Conservation (phyloP, 768 basidiomycete species). For the Sutorius australiensis region DNA sequence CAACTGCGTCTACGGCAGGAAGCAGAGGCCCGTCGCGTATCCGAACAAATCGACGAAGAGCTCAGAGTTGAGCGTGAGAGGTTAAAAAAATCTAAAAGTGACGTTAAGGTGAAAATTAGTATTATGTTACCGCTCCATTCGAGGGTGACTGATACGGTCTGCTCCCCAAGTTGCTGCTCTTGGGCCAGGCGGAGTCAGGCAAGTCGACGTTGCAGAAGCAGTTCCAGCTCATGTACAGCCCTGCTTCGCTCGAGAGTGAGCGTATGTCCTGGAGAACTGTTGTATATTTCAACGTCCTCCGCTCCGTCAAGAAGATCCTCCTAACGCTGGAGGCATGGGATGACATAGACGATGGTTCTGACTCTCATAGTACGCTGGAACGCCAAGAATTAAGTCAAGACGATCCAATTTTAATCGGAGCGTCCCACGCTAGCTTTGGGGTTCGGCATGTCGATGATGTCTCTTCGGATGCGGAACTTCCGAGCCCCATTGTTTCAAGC, state of each 20-base stretch:
- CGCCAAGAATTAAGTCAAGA: constrained; percentile 31
- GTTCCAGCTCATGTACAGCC: constrained; percentile 79
- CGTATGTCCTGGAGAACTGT: constrained; percentile 69
- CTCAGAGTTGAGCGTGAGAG: constrained; percentile 66
- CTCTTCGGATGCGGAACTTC: constrained; percentile 9
- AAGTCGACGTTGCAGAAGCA: constrained; percentile 77
- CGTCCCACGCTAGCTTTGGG: constrained; percentile 9
- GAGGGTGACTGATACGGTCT: constrained; percentile 19
- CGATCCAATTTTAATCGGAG: constrained; percentile 15
- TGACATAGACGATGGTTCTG: constrained; percentile 53
- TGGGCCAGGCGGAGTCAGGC: constrained; percentile 77
- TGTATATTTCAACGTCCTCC: constrained; percentile 74
- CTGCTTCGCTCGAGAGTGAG: constrained; percentile 63
- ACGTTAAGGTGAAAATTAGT: constrained; percentile 58
- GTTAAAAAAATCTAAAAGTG: constrained; percentile 60
- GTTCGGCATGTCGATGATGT: constrained; percentile 5
- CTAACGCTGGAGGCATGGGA: constrained; percentile 59
- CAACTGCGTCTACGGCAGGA: constrained; percentile 57
- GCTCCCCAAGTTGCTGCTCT: constrained; percentile 54
- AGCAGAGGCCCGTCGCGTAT: constrained; percentile 70
- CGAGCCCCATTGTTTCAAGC: constrained; percentile 13
- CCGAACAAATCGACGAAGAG: constrained; percentile 81
- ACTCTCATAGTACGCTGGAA: constrained; percentile 32
- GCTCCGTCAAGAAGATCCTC: constrained; percentile 67
- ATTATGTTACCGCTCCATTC: neutral